phyloP scores from a whole-genome alignment of 805 yeast species.

The Schizosaccharomyces lindneri region DNA sequence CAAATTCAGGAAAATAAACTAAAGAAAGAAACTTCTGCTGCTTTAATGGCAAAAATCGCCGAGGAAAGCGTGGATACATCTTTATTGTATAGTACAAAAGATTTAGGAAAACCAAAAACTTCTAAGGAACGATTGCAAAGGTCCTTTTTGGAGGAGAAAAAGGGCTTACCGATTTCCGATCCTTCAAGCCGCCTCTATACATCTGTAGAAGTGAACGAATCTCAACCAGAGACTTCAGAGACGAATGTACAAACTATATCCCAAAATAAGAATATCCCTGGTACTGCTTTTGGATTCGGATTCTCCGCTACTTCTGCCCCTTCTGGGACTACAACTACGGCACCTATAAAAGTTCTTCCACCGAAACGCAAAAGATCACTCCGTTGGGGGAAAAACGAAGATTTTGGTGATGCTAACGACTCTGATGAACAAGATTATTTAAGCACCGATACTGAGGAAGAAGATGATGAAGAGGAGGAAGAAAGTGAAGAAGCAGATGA shows the following conservation, averaged over 20 bases:
- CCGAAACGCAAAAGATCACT: background rate
- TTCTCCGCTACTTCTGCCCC: background rate
- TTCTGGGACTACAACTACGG: background rate
- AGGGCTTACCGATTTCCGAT: conserved; percentile 39
- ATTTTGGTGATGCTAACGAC: conserved; percentile 3
- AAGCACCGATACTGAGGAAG: background rate
- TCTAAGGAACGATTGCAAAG: conserved; percentile 45
- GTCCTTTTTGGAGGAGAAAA: conserved; percentile 45
- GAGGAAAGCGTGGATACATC: conserved; percentile 45
- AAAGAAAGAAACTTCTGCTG: conserved; percentile 66
- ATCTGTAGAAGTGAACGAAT: background rate
- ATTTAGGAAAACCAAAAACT: conserved; percentile 47
- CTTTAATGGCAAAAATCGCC: conserved; percentile 43
- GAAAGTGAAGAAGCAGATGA: background rate
- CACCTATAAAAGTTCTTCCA: background rate
- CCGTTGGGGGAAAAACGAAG: background rate
- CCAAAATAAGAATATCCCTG: background rate
- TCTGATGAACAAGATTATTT: conserved; percentile 4
- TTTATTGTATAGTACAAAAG: conserved; percentile 43
- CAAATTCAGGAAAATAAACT: conserved; percentile 40
- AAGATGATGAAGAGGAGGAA: background rate
- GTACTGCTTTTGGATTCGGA: background rate
- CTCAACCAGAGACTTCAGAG: background rate
- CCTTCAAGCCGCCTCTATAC: conserved; percentile 36
- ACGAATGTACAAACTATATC: background rate